A percentile compares a stretch with the other conserved stretches of the same genome.
phyloP scores from a whole-genome alignment of 75 land plant genomes.

The Ceratopteris richardii region DNA sequence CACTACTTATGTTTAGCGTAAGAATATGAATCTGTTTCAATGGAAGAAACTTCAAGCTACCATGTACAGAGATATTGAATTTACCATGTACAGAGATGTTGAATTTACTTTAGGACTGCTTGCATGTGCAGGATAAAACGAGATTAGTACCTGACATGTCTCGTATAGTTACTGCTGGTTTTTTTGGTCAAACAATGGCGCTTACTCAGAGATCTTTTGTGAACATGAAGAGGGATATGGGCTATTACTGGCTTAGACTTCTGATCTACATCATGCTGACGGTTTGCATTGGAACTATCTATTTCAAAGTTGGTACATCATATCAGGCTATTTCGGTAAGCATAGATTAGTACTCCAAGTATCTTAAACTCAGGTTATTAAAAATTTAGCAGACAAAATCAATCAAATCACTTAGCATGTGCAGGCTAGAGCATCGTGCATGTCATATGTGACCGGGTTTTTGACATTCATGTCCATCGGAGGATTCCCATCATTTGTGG shows the following conservation, averaged over 20 bases:
- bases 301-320: conserved; percentile 9
- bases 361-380: background rate
- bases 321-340: conserved; percentile 25
- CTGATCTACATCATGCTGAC: conserved; percentile 13
- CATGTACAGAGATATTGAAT: too few relatives aligned
- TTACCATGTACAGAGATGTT: too few relatives aligned
- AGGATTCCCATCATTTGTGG: conserved; percentile 28
- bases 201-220: conserved; percentile 13
- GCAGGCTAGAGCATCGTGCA: conserved; percentile 15
- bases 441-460: conserved; percentile 17
- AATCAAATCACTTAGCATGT: background rate
- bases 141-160: background rate
- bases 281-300: conserved; percentile 13
- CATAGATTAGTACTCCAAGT: background rate
- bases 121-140: too few relatives aligned
- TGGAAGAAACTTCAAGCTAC: too few relatives aligned
- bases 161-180: conserved; percentile 2
- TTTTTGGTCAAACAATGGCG: conserved; percentile 8
- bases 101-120: too few relatives aligned
- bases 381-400: background rate
- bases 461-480: conserved; percentile 29
- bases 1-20: background rate
- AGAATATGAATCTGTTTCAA: conserved; percentile 1
- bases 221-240: conserved; percentile 18
- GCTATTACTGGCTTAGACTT: conserved; percentile 23